Evolutionary conservation across 2,329 filamentous ascomycete genomes (phyloP).

Genomic region (Colletotrichum scovillei): DNA sequence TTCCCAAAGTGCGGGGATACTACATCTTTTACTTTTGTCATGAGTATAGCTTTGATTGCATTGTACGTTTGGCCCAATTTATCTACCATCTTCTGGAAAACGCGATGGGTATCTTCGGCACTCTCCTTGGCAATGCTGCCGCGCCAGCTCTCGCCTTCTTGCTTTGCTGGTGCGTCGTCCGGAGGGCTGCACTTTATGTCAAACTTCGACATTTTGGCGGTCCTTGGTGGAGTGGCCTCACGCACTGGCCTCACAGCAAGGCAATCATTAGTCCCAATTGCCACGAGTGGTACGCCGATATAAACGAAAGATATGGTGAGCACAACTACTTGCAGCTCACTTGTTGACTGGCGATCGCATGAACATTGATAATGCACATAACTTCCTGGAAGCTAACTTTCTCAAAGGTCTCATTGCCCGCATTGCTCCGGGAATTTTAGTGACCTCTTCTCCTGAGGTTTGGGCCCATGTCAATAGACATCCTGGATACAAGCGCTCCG

Average conservation of each 20-base stretch:
- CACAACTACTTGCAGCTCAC: constrained; percentile 38
- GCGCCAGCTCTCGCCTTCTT: neutral
- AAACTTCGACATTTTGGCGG: constrained; percentile 40
- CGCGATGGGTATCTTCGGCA: neutral
- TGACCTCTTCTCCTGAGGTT: constrained; percentile 61
- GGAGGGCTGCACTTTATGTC: neutral
- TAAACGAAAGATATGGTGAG: constrained; percentile 43
- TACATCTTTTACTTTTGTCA: neutral
- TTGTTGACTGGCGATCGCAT: constrained; percentile 26
- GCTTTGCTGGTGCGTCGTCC: neutral
- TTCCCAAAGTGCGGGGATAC: neutral
- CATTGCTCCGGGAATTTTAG: constrained; percentile 57
- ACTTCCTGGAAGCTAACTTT: neutral
- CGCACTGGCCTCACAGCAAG: constrained; percentile 40
- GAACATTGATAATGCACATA: neutral
- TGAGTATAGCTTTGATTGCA: neutral
- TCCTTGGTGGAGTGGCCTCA: constrained; percentile 37
- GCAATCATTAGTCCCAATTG: constrained; percentile 38
- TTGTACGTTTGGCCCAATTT: neutral
- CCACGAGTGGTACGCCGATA: constrained; percentile 42
- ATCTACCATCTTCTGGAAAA: neutral
- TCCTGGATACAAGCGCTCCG: constrained; percentile 52
- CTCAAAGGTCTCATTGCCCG: constrained; percentile 45
- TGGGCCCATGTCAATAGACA: constrained; percentile 56
- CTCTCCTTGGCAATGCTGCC: neutral